Base-by-base conservation (phyloP, 305 asterid genomes). In the Striga hermonthica region DNA sequence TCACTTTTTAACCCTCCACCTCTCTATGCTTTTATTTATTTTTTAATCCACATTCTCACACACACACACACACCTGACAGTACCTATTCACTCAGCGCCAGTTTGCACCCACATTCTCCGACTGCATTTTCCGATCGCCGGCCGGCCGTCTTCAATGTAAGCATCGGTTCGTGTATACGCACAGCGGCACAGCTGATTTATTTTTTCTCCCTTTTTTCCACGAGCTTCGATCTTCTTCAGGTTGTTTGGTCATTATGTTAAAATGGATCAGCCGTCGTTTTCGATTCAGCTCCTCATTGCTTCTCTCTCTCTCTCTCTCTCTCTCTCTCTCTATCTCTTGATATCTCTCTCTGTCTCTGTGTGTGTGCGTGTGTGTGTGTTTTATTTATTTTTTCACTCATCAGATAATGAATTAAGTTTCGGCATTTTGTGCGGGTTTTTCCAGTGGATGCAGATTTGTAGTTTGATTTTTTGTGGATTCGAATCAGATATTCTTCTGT, bases 71-170 rank as follows among this genome's bases (percentile, higher is more conserved):
- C 70, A 2, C 75, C 31, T 22, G 31, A 67, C 80, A 66, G 65
- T 52, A 74, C 66, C 78, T 75, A 57, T 56, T 58, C 53, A 67
- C 68, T 69, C 74, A 66, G 75, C 70, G 79, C 75, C 85, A 73
- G 68, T 71, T 65, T 70, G 76, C 66, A 57, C 60, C 49, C 52
- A 28, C 73, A 69, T 75, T 79, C 76, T 50, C 16, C 73, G 40
- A 58, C 74, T 65, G 68, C 57, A 59, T 62, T 65, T 36, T 28
- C 78, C 48, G 68, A 60, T 63, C 74, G 80, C 75, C 80, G 75
- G 80, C 81, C 65, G 36, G 11, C 47, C 58, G 50, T 7, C 9
- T 54, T 44, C 41, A 52, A 69, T 47, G 78, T 70, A 75, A 67
- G 79, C 47, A 56, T 43, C 22, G 3, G 31, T 44, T 38, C 11